Base-by-base conservation (phyloP, 305 asterid genomes). In the Fraxinus latifolia region DNA sequence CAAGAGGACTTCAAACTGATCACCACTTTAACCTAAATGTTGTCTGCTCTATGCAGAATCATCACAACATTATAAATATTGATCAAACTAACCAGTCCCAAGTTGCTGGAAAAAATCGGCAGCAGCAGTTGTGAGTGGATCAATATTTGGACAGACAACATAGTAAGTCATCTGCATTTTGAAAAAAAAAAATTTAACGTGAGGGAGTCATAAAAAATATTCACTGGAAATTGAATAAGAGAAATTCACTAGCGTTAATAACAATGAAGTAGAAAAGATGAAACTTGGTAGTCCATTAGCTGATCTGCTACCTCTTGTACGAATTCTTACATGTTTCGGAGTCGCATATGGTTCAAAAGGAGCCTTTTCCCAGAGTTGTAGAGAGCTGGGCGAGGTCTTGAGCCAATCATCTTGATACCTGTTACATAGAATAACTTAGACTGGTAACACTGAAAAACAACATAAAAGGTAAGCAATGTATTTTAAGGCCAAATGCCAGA, bases 351-450 rank as follows among this genome's bases (percentile, higher is more conserved):
- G 99, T 89, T 96, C 99, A 82, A 96, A 90, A 77, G 98, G 99
- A 87, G 98, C 99, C 92, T 96, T 96, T 78, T 96, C 99, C 99
- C 99, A 96, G 83, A 91, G 78, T 81, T 93, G 95, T 71, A 96
- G 89, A 84, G 97, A 93, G 87, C 90, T 90, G 65, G 98, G 90
- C 17, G 99, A 92, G 72, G 96, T 91, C 89, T 96, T 96, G 53
- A 96, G 98, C 98, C 99, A 96, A 88, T 96, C 99, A 79, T 96
- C 98, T 91, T 96, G 98, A 90, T 96, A 96, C 92, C 98, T 96
- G 77, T 84, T 62, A 77, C 77, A 85, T 74, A 72, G 80, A 85
- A 83, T 81, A 76, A 82, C 44, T 71, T 81, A 80, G 78, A 42
- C 82, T 84, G 53, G 81, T 79, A 84, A 53, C 71, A 79, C 60